Percentiles rank a stretch among this genome's conserved stretches.
phyloP scores from a whole-genome alignment of 2,329 filamentous ascomycete species.

The Cephalotrichum gorgonifer region DNA sequence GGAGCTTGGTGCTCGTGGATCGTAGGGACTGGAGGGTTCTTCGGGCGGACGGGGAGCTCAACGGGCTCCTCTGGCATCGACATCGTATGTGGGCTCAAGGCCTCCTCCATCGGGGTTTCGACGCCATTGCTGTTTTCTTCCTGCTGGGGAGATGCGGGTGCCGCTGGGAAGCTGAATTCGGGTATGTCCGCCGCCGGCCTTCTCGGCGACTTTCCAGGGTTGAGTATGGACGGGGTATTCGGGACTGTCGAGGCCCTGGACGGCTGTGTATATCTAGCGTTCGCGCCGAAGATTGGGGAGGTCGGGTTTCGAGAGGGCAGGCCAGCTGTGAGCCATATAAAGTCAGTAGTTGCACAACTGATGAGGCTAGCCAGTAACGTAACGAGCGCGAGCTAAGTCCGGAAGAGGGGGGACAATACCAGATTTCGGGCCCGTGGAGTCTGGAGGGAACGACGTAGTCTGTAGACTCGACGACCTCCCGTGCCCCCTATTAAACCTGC shows the following conservation, averaged over 20 bases:
- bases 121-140: constrained; percentile 18
- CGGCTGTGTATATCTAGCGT: constrained; percentile 33
- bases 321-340: constrained; percentile 29
- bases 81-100: constrained; percentile 25
- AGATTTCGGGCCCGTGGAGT: constrained; percentile 30
- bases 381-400: too few relatives aligned
- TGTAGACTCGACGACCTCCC: constrained; percentile 74
- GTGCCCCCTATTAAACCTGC: constrained; percentile 38
- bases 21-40: constrained; percentile 39
- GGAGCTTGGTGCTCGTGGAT: constrained; percentile 27
- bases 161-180: constrained; percentile 47
- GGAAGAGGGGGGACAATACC: constrained; percentile 18
- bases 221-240: constrained; percentile 29
- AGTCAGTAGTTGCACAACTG: too few relatives aligned
- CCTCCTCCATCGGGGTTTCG: constrained; percentile 22
- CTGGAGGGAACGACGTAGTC: constrained; percentile 32
- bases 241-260: constrained; percentile 32
- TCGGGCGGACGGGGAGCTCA: constrained; percentile 26
- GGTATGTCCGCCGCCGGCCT: constrained; percentile 19
- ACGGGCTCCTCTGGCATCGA: constrained; percentile 20
- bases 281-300: constrained; percentile 44
- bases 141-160: constrained; percentile 28
- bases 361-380: too few relatives aligned
- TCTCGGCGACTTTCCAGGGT: constrained; percentile 27
- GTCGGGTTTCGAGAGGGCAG: constrained; percentile 32